Evolutionary conservation across 495 filamentous ascomycete genomes (phyloP).

Genomic region (Haplographium delicatum): DNA sequence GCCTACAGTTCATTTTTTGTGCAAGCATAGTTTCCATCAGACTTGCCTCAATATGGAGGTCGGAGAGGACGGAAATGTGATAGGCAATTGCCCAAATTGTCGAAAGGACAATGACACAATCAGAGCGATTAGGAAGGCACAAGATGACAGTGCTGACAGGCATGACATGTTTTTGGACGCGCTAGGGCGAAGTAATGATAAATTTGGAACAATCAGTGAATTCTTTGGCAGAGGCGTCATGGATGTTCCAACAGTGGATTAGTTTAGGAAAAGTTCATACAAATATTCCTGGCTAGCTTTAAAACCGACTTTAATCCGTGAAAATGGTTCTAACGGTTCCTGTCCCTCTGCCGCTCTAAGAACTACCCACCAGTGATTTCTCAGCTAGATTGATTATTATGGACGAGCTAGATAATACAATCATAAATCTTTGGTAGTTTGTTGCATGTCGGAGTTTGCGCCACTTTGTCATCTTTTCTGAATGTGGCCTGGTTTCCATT

Average conservation of each 20-base stretch:
- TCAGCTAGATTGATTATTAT: too few relatives aligned
- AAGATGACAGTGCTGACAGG: slow-evolving; percentile 80
- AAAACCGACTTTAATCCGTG: too few relatives aligned
- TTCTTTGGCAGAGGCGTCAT: slow-evolving; percentile 96
- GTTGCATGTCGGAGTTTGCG: too few relatives aligned
- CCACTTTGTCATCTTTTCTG: too few relatives aligned
- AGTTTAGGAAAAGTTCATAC: too few relatives aligned
- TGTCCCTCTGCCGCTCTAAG: too few relatives aligned
- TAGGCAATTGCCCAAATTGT: slow-evolving; percentile 78
- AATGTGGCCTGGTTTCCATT: too few relatives aligned
- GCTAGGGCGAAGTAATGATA: slow-evolving; percentile 71
- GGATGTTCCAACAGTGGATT: slow-evolving; percentile 41
- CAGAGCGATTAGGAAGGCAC: slow-evolving; percentile 73
- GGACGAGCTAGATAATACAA: too few relatives aligned
- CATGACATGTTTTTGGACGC: slow-evolving; percentile 88
- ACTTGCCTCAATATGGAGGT: slow-evolving; percentile 53
- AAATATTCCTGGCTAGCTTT: too few relatives aligned
- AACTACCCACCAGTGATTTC: too few relatives aligned
- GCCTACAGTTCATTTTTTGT: slow-evolving; percentile 90
- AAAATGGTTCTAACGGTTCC: too few relatives aligned
- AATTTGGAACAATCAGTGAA: slow-evolving; percentile 83
- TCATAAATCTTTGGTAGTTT: too few relatives aligned
- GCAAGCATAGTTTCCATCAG: slow-evolving; percentile 94
- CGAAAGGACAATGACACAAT: slow-evolving; percentile 79
- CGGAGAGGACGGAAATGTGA: slow-evolving; percentile 45